Evolutionary conservation across 768 basidiomycete genomes (phyloP).

Genomic region (Leccinum variicolor): DNA sequence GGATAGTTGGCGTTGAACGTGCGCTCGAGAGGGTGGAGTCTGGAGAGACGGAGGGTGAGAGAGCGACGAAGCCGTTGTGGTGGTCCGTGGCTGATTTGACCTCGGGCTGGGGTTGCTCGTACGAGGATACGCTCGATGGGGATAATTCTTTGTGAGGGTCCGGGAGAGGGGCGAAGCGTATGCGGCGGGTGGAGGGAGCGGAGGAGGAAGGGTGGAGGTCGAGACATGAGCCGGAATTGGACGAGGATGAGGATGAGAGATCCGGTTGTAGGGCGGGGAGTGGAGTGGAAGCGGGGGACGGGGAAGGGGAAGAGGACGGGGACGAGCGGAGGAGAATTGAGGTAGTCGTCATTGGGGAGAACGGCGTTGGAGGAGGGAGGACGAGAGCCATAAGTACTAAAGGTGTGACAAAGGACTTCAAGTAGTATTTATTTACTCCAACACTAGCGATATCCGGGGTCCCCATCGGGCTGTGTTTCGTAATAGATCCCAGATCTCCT

Average conservation of each 20-base stretch:
- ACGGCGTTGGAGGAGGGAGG: neutral
- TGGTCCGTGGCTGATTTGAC: conserved; percentile 5
- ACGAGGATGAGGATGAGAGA: conserved; percentile 16
- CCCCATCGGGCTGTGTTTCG: conserved; percentile 16
- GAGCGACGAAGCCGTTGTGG: conserved; percentile 5
- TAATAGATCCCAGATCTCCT: conserved; percentile 16
- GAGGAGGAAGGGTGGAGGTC: conserved; percentile 12
- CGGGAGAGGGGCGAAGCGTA: conserved; percentile 85
- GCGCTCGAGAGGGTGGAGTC: conserved; percentile 18
- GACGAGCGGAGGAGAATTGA: conserved; percentile 23
- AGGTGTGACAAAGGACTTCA: conserved; percentile 1
- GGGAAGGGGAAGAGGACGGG: conserved; percentile 4
- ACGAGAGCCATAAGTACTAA: conserved; percentile 5
- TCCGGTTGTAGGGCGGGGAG: conserved; percentile 17
- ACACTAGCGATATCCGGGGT: conserved; percentile 19
- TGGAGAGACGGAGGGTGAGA: conserved; percentile 20
- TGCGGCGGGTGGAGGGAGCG: conserved; percentile 31
- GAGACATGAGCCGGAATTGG: conserved; percentile 17
- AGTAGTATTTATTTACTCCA: conserved; percentile 5
- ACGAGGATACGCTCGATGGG: conserved; percentile 11
- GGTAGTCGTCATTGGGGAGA: conserved; percentile 18
- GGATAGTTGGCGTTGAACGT: conserved; percentile 21
- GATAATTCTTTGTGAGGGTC: conserved; percentile 56
- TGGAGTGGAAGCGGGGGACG: conserved; percentile 5
- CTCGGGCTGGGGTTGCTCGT: conserved; percentile 30